Evolutionary conservation across 495 filamentous ascomycete species (phyloP).

Genomic region (Penicillium lagena): DNA sequence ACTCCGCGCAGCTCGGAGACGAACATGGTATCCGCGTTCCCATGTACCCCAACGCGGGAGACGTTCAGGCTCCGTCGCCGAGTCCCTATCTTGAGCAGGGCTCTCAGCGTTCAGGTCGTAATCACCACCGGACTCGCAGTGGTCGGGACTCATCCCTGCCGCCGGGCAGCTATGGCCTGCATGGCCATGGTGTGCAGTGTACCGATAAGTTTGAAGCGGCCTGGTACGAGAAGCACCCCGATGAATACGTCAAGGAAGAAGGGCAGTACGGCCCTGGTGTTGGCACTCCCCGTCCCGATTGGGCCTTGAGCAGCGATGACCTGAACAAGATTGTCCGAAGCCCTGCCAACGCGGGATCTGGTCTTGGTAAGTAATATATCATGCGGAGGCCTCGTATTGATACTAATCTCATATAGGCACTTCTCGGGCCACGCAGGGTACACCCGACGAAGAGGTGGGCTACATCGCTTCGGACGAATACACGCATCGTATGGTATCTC

Average conservation of each 20-base stretch:
- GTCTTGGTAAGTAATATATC: conserved; percentile 45
- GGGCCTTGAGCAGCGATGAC: conserved; percentile 84
- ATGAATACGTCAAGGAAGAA: conserved; percentile 67
- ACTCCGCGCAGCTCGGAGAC: conserved; percentile 49
- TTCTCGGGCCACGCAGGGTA: conserved; percentile 46
- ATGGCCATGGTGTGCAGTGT: conserved; percentile 67
- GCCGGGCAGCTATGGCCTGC: conserved; percentile 77
- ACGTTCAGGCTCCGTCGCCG: conserved; percentile 93
- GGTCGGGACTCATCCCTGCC: conserved; percentile 54
- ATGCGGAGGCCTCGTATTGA: background rate
- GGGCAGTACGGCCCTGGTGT: conserved; percentile 59
- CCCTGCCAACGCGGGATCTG: conserved; percentile 58
- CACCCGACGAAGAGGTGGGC: conserved; percentile 74
- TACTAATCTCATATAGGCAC: conserved; percentile 33
- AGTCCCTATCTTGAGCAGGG: conserved; percentile 51
- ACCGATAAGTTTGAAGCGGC: conserved; percentile 74
- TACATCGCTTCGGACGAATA: conserved; percentile 78
- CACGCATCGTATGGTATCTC: conserved; percentile 60
- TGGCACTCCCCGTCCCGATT: conserved; percentile 65
- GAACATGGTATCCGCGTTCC: conserved; percentile 91
- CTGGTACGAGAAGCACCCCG: conserved; percentile 87
- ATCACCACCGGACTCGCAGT: conserved; percentile 63
- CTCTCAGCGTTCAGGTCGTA: conserved; percentile 51
- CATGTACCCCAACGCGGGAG: conserved; percentile 89
- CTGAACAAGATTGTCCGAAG: conserved; percentile 84